A percentile compares a stretch with the other conserved stretches of the same genome.
These are phyloP conservation scores for Atkinsonella hypoxylon DNA, from an alignment of 2,329 filamentous ascomycete genomes.

Conservation along the genomic window DNA sequence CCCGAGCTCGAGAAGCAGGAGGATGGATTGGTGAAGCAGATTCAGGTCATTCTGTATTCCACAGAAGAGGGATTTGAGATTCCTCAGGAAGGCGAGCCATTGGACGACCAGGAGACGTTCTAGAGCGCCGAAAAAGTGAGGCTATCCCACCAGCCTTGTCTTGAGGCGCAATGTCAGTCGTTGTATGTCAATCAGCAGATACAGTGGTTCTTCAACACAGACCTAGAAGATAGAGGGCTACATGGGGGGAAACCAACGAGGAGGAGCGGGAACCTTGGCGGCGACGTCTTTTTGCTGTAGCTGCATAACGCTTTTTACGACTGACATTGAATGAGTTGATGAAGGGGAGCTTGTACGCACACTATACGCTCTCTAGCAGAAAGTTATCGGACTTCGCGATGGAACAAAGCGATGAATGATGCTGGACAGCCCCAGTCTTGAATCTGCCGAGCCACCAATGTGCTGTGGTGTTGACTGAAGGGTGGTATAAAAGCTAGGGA, in stretches of 20 bases:
- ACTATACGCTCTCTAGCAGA: conserved; percentile 3
- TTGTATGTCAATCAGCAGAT: neutral
- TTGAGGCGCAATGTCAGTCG: neutral
- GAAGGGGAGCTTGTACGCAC: neutral
- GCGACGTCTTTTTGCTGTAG: neutral
- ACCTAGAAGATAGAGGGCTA: neutral
- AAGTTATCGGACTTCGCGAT: neutral
- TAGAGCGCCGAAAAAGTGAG: conserved; percentile 21
- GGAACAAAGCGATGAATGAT: conserved; percentile 2
- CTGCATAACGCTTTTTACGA: conserved; percentile 4
- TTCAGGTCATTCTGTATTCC: conserved; percentile 93
- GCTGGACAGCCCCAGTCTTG: neutral
- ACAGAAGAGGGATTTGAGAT: conserved; percentile 93
- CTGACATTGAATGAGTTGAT: conserved; percentile 4
- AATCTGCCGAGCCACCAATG: neutral
- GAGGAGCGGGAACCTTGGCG: neutral
- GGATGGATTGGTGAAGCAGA: conserved; percentile 82
- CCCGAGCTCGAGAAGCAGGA: conserved; percentile 92
- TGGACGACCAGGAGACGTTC: conserved; percentile 73
- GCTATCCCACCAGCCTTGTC: neutral
- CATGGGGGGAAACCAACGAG: neutral
- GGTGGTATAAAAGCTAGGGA: too few species aligned
- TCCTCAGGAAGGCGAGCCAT: conserved; percentile 60
- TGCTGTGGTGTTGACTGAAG: neutral
- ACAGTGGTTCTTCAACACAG: neutral